Conservation (phyloP, 768 basidiomycete genomes). For the Auricularia sp. region DNA sequence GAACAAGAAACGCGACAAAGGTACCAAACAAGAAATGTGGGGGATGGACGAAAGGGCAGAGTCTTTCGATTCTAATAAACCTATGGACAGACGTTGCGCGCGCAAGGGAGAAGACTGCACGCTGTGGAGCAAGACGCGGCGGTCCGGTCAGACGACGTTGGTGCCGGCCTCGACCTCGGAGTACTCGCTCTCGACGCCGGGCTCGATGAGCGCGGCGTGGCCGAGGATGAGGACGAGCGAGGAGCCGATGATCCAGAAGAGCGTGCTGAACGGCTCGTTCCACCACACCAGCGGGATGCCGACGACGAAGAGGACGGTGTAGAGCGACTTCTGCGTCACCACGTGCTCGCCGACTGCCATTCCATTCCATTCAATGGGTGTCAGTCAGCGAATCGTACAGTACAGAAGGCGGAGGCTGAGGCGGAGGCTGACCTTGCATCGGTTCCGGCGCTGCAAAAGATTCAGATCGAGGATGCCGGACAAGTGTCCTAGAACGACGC, state of each 20-base stretch:
- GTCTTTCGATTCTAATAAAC: too few relatives aligned
- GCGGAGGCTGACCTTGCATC: slow-evolving; percentile 33
- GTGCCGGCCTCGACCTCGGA: slow-evolving; percentile 48
- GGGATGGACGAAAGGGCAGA: too few relatives aligned
- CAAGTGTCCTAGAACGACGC: slow-evolving; percentile 17
- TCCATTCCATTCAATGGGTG: background rate
- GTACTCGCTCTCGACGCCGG: slow-evolving; percentile 92
- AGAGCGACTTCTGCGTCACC: slow-evolving; percentile 83
- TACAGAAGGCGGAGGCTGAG: background rate
- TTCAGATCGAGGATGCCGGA: too few relatives aligned
- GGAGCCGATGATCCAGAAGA: slow-evolving; percentile 93
- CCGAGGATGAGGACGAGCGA: slow-evolving; percentile 74
- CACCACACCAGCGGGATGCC: slow-evolving; percentile 82
- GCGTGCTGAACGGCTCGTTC: slow-evolving; percentile 63
- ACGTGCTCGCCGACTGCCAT: slow-evolving; percentile 52
- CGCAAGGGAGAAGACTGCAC: too few relatives aligned
- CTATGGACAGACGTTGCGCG: too few relatives aligned
- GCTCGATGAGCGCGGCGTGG: slow-evolving; percentile 85
- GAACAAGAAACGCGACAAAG: too few relatives aligned
- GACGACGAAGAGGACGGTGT: slow-evolving; percentile 81
- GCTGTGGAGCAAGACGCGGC: too few relatives aligned
- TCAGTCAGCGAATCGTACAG: too few relatives aligned
- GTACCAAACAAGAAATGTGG: too few relatives aligned
- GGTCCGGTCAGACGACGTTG: too few relatives aligned
- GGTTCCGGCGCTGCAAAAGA: slow-evolving; percentile 60